phyloP scores from a whole-genome alignment of 306 rosid genomes.

The Prinsepia uniflora region DNA sequence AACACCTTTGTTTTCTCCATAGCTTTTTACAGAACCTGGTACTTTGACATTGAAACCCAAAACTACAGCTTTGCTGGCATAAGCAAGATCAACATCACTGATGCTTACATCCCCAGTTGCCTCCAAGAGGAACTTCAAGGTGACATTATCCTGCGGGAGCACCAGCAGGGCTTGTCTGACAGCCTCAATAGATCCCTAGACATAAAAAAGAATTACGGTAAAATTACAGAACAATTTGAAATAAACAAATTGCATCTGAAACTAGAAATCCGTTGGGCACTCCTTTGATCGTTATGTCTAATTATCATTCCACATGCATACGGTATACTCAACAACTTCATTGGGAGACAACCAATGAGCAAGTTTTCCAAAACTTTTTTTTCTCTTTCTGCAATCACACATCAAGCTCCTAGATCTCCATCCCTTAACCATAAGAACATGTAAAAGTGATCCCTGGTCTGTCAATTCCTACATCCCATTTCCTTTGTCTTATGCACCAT shows the following conservation, averaged over 20 bases:
- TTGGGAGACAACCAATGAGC: not conserved
- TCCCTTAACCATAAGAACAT: too few relatives aligned
- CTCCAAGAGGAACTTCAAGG: slow-evolving; percentile 86
- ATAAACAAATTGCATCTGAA: not conserved
- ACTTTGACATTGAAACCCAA: slow-evolving; percentile 80
- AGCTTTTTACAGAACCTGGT: slow-evolving; percentile 78
- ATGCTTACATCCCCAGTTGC: slow-evolving; percentile 83
- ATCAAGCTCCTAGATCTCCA: not conserved
- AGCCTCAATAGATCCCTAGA: slow-evolving; percentile 92
- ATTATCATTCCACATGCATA: not conserved
- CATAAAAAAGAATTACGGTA: slow-evolving; percentile 24
- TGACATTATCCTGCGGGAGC: slow-evolving; percentile 86
- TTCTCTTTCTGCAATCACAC: not conserved
- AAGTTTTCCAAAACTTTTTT: not conserved
- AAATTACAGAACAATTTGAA: slow-evolving; percentile 15
- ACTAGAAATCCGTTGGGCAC: not conserved
- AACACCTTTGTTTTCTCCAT: slow-evolving; percentile 79
- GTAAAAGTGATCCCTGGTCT: too few relatives aligned
- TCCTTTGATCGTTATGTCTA: not conserved
- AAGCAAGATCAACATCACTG: slow-evolving; percentile 95
- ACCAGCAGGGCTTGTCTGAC: slow-evolving; percentile 88
- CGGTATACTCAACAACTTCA: not conserved
- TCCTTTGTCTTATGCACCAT: too few relatives aligned
- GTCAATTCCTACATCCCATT: too few relatives aligned
- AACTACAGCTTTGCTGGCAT: slow-evolving; percentile 81